Evolutionary conservation across 2,329 filamentous ascomycete species (phyloP), one percentile per base, ranked within the genome.

Genomic region (Parascedosporium putredinis): DNA sequence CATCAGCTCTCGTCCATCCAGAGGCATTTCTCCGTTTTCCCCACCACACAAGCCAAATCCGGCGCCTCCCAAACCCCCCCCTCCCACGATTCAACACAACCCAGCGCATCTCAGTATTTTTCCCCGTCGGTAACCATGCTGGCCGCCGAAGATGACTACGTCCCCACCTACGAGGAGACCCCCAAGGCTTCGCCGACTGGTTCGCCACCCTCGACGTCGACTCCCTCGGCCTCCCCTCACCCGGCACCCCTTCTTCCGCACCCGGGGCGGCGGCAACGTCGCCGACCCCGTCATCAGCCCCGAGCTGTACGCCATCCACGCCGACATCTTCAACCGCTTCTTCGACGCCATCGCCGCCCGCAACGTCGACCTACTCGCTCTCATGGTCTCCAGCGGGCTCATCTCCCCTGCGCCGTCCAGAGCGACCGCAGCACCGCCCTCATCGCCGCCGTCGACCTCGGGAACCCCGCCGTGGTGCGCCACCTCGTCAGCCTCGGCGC

Each of bases 371-470:
- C 22, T 61, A 2, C 60, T 67, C 20, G 49, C 55, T 12, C 48
- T 55, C n/a, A 60, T 67, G 22, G 52, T 70, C 45, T 16, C 53
- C 3, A 52, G 50, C 4, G 67, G 67, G 4, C 59, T 68, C 51
- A 59, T 70, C 45, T 67, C 65, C 68, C 68, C 4, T 66, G 69
- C 56, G 59, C 62, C 3, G 58, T 61, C 22, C 55, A 56, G 50
- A 9, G 8, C 5, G 33, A 18, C 3, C 60, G 62, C 16, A 54
- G 59, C 25, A 69, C 67, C 2, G 65, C 68, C 1, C 58, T 70
- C 24, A 56, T 68, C 9, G 59, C 61, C 1, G 66, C 67, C 22
- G 58, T 69, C n/a, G 50, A 57, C 24, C 53, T 43, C 1, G 59
- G 64, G 31, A 56, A 57, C 29, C 54, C 57, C 1, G 53, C 56